phyloP scores from a whole-genome alignment of 768 basidiomycete species.

The Mycena maculata region DNA sequence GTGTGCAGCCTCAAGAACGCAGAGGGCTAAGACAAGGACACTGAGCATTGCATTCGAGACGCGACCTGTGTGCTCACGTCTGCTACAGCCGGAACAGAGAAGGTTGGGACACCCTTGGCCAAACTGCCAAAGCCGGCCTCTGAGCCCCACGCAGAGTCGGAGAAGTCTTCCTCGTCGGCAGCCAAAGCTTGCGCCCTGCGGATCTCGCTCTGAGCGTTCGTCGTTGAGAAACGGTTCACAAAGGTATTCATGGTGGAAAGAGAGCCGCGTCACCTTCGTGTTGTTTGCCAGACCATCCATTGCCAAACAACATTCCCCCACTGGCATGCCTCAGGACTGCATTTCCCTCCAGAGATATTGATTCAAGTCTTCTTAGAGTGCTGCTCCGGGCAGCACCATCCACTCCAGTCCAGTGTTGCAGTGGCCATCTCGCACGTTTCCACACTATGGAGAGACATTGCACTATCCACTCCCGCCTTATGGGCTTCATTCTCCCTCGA shows the following conservation, averaged over 20 bases:
- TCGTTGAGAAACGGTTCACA: conserved; percentile 73
- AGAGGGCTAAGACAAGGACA: conserved; percentile 69
- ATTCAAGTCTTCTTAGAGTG: conserved; percentile 16
- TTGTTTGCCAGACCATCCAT: too few relatives aligned
- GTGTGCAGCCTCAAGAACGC: conserved; percentile 94
- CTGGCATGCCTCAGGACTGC: too few relatives aligned
- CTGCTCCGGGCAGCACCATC: conserved; percentile 15
- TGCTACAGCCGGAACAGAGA: conserved; percentile 77
- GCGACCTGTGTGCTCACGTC: conserved; percentile 66
- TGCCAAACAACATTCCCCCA: too few relatives aligned
- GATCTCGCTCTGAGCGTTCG: conserved; percentile 60
- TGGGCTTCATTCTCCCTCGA: conserved; percentile 28
- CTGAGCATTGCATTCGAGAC: background rate
- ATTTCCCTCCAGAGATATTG: conserved; percentile 24
- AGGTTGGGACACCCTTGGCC: conserved; percentile 76
- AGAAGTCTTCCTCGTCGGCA: conserved; percentile 72
- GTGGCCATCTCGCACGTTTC: conserved; percentile 4
- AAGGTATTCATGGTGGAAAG: conserved; percentile 74
- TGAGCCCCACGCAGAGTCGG: conserved; percentile 85
- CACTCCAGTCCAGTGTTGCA: conserved; percentile 10
- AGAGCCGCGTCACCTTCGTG: conserved; percentile 46
- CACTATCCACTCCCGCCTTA: conserved; percentile 13
- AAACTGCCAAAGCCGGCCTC: conserved; percentile 84
- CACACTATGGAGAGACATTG: conserved; percentile 8
- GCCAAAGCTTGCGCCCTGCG: conserved; percentile 58